Evolutionary conservation across 768 basidiomycete genomes (phyloP).

Genomic region (Leccinum longicurvipes): DNA sequence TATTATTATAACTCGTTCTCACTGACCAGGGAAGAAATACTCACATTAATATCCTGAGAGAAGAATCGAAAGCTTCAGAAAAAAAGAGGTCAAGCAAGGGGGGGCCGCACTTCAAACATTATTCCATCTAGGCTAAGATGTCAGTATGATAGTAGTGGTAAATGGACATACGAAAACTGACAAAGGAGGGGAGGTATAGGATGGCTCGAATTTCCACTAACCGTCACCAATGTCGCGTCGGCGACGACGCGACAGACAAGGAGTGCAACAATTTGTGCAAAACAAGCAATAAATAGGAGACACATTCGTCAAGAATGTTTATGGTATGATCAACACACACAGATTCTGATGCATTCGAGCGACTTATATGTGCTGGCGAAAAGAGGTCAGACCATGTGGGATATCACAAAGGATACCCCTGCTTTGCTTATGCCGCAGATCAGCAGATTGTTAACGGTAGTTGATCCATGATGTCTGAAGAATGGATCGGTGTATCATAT

Average conservation of each 20-base stretch:
- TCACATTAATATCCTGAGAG: slow-evolving; percentile 55
- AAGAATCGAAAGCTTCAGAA: neutral
- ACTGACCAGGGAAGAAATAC: slow-evolving; percentile 18
- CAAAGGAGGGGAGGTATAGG: slow-evolving; percentile 50
- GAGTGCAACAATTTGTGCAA: neutral
- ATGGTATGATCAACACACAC: neutral
- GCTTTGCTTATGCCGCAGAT: neutral
- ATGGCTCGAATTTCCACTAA: slow-evolving; percentile 48
- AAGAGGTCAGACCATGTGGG: neutral
- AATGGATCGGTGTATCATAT: too few relatives aligned
- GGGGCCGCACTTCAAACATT: slow-evolving; percentile 53
- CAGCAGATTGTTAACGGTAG: neutral
- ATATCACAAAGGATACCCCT: neutral
- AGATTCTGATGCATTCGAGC: neutral
- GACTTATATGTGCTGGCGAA: neutral
- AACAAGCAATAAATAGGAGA: neutral
- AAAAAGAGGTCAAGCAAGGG: neutral
- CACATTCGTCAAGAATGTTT: neutral
- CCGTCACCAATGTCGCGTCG: slow-evolving; percentile 29
- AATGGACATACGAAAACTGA: slow-evolving; percentile 25
- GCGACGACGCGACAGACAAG: neutral
- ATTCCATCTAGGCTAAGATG: slow-evolving; percentile 38
- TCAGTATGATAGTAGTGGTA: neutral
- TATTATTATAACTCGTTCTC: neutral
- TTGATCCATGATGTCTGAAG: neutral